Conservation (phyloP, 2,329 filamentous ascomycete genomes). For the Claviceps quebecensis region DNA sequence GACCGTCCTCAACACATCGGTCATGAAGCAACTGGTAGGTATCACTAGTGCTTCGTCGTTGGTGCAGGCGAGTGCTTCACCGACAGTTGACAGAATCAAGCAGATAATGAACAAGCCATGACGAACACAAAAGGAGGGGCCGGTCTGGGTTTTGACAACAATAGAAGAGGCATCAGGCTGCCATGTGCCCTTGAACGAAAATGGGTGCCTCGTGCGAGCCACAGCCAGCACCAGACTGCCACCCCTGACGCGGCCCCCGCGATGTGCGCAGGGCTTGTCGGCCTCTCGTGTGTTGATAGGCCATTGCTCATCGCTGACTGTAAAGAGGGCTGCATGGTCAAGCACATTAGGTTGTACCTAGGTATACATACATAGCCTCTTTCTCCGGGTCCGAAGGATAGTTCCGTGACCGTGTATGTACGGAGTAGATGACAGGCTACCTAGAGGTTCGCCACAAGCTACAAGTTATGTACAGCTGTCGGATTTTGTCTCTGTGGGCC, state of each 20-base stretch:
- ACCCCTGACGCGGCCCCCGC: constrained; percentile 1
- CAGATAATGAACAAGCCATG: background rate
- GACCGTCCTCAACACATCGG: background rate
- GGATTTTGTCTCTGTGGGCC: background rate
- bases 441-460: no score
- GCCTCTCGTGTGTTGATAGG: background rate
- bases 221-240: background rate
- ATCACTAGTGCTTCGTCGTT: background rate
- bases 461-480: no score
- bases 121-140: background rate
- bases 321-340: background rate
- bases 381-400: background rate
- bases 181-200: background rate
- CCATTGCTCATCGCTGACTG: background rate
- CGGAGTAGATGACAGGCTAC: no score
- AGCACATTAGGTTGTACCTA: no score
- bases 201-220: background rate
- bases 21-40: background rate
- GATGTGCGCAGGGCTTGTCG: background rate
- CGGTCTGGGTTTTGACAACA: background rate
- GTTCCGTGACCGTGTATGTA: background rate
- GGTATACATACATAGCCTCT: background rate
- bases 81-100: background rate
- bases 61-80: background rate
- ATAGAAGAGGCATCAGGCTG: constrained; percentile 1